These are phyloP conservation scores for Pyrenula aspistea DNA, from an alignment of 495 filamentous ascomycete genomes.

Conservation along the genomic window DNA sequence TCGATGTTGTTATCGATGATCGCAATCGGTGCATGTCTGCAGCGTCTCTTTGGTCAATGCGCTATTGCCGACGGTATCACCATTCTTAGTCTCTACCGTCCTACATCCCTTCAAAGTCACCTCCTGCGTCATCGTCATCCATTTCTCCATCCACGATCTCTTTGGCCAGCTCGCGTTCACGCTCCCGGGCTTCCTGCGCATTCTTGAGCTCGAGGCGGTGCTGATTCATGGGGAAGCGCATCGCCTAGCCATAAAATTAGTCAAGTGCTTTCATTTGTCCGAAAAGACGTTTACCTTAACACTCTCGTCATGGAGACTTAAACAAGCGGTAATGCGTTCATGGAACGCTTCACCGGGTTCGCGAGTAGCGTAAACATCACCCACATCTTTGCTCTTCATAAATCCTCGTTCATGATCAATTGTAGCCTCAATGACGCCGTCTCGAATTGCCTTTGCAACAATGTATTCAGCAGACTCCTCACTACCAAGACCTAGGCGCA, in stretches of 20 bases:
- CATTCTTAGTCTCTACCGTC: background rate
- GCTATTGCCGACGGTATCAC: too few species aligned
- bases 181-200: slow-evolving; percentile 89
- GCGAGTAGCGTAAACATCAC: slow-evolving; percentile 89
- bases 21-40: too few species aligned
- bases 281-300: slow-evolving; percentile 60
- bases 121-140: slow-evolving; percentile 93
- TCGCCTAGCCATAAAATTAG: slow-evolving; percentile 48
- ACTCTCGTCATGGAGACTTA: slow-evolving; percentile 89
- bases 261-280: background rate
- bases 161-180: slow-evolving; percentile 93
- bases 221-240: slow-evolving; percentile 99
- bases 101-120: slow-evolving; percentile 94
- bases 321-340: slow-evolving; percentile 82
- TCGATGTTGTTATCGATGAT: too few species aligned
- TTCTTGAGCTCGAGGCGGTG: slow-evolving; percentile 96
- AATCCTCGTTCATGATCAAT: slow-evolving; percentile 89
- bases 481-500: slow-evolving; percentile 78
- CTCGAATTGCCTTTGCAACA: slow-evolving; percentile 94
- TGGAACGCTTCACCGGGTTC: slow-evolving; percentile 97
- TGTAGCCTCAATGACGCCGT: slow-evolving; percentile 94
- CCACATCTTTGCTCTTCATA: slow-evolving; percentile 96
- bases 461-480: slow-evolving; percentile 98
- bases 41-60: too few species aligned
- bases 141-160: slow-evolving; percentile 97